Percentiles rank a stretch among this genome's conserved stretches.
These are phyloP conservation scores for Lactarius psammicola DNA, from an alignment of 768 basidiomycete species.

Conservation along the genomic window DNA sequence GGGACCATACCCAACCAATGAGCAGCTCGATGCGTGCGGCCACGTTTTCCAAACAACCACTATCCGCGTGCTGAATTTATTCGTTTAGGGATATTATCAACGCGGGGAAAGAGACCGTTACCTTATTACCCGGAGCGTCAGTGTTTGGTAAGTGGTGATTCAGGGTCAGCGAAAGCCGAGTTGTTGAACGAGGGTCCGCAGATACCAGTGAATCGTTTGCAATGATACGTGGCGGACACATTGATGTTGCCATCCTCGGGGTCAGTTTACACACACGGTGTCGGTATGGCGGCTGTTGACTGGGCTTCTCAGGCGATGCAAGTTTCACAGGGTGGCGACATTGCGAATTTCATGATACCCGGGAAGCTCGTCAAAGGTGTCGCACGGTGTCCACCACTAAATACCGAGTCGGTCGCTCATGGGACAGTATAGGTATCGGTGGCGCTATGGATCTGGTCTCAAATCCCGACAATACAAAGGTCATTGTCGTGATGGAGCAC, in stretches of 20 bases:
- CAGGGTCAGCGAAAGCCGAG: background rate
- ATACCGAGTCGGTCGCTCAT: background rate
- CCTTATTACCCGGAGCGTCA: conserved; percentile 87
- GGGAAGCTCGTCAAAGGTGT: conserved; percentile 85
- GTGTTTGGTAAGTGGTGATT: conserved; percentile 65
- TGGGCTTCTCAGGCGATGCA: conserved; percentile 74
- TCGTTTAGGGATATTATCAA: conserved; percentile 79
- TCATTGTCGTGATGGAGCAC: conserved; percentile 89
- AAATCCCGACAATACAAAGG: conserved; percentile 92
- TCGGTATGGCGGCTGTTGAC: conserved; percentile 11
- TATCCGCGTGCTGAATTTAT: conserved; percentile 2
- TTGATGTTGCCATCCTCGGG: conserved; percentile 91
- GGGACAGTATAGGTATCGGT: conserved; percentile 66
- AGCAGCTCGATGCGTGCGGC: conserved; percentile 76
- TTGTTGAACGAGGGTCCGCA: conserved; percentile 31
- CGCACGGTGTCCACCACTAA: background rate
- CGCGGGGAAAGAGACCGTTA: conserved; percentile 93
- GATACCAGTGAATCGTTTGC: conserved; percentile 93
- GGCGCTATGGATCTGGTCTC: conserved; percentile 97
- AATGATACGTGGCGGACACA: conserved; percentile 97
- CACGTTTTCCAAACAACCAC: conserved; percentile 1
- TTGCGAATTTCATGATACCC: conserved; percentile 98
- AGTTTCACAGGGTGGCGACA: conserved; percentile 88
- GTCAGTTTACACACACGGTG: conserved; percentile 46
- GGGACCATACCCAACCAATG: conserved; percentile 85